phyloP scores from a whole-genome alignment of 495 filamentous ascomycete genomes.

The Daldinia vernicosa region DNA sequence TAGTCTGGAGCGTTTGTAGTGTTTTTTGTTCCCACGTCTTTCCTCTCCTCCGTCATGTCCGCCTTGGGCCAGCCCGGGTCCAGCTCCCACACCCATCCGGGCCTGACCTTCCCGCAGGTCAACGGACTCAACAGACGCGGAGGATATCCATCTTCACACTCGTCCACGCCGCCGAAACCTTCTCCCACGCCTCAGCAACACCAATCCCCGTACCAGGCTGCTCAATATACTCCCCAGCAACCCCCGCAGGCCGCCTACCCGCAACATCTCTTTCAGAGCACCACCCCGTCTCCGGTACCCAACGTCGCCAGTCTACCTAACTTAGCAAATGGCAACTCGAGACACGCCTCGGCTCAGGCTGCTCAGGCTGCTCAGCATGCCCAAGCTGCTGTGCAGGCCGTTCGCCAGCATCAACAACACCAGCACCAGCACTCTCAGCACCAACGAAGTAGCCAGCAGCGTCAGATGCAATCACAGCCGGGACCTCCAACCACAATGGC shows the following conservation, averaged over 20 bases:
- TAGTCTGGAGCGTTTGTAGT: slow-evolving; percentile 35
- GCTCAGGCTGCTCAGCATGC: slow-evolving; percentile 51
- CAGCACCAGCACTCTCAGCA: slow-evolving; percentile 40
- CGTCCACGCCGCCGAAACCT: slow-evolving; percentile 53
- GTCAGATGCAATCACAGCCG: slow-evolving; percentile 44
- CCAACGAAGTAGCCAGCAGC: slow-evolving; percentile 36
- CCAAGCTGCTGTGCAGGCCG: slow-evolving; percentile 51
- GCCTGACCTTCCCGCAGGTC: slow-evolving; percentile 48
- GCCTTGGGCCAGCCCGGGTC: slow-evolving; percentile 48
- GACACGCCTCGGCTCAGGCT: slow-evolving; percentile 48
- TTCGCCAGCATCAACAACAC: slow-evolving; percentile 46
- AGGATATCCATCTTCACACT: slow-evolving; percentile 49
- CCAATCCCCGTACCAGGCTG: slow-evolving; percentile 54
- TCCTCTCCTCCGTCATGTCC: slow-evolving; percentile 46
- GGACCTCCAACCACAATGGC: slow-evolving; percentile 36
- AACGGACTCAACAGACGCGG: slow-evolving; percentile 39
- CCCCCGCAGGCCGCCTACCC: slow-evolving; percentile 43
- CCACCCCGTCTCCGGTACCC: slow-evolving; percentile 50
- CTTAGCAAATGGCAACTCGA: slow-evolving; percentile 49
- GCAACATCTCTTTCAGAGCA: slow-evolving; percentile 50
- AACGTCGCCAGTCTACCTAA: slow-evolving; percentile 48
- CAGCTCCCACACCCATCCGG: slow-evolving; percentile 48
- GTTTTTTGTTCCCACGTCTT: slow-evolving; percentile 14
- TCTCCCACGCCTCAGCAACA: slow-evolving; percentile 54
- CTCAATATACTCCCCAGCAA: slow-evolving; percentile 52